Percentiles rank a stretch among this genome's conserved stretches.
Conservation (phyloP, 2,329 filamentous ascomycete species). For the Colletotrichum sp. region DNA sequence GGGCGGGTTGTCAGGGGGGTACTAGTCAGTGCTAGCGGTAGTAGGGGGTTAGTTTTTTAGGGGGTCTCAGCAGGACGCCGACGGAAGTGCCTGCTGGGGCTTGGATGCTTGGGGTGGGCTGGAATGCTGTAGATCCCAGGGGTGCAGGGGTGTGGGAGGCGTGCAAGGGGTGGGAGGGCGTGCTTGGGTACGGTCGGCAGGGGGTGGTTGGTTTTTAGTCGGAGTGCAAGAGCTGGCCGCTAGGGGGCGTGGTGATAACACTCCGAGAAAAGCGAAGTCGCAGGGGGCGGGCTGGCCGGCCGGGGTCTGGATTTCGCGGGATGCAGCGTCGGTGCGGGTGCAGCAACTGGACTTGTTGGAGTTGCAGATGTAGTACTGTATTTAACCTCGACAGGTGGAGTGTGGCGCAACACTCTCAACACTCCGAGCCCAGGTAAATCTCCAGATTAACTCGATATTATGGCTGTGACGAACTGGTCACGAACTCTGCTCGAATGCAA, state of each 20-base stretch:
- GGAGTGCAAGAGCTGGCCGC: not conserved
- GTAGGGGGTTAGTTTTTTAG: slow-evolving; percentile 19
- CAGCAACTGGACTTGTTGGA: not conserved
- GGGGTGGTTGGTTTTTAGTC: slow-evolving; percentile 6
- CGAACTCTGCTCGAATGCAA: not conserved
- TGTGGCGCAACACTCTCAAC: not conserved
- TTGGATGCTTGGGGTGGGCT: slow-evolving; percentile 22
- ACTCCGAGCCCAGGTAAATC: not conserved
- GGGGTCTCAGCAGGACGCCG: slow-evolving; percentile 21
- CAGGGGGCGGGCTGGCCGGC: slow-evolving; percentile 16
- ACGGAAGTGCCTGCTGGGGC: slow-evolving; percentile 21
- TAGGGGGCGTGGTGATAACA: not conserved
- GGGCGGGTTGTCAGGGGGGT: slow-evolving; percentile 16
- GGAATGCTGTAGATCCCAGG: slow-evolving; percentile 21
- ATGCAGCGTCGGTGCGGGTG: slow-evolving; percentile 15
- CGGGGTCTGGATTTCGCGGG: slow-evolving; percentile 17
- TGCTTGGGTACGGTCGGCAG: not conserved
- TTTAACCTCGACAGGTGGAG: slow-evolving; percentile 1
- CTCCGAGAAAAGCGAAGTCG: not conserved
- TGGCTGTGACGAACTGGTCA: not conserved
- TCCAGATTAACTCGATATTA: not conserved
- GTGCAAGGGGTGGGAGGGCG: slow-evolving; percentile 5
- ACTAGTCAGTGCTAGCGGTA: slow-evolving; percentile 10
- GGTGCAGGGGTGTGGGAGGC: slow-evolving; percentile 10
- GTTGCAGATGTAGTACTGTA: not conserved